Evolutionary conservation across 805 yeast genomes (phyloP), one percentile per base, ranked within the genome.

Genomic region (Wickerhamomyces bovis): DNA sequence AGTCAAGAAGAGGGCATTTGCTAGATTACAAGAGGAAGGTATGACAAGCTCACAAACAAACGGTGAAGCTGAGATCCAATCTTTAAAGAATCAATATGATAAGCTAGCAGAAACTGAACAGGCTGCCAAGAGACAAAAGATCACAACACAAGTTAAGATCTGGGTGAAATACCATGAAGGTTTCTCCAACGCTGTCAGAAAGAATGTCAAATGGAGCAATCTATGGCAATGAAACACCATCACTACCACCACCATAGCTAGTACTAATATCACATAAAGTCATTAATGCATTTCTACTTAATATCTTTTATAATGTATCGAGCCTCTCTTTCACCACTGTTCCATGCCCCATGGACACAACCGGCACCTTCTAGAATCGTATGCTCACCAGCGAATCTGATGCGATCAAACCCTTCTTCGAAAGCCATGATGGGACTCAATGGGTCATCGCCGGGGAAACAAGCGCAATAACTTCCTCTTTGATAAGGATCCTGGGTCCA

Each of bases 81-180:
- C 45, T 22, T 73, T 78, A 64, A 74, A 69, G 48, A 60, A 52
- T 22, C 77, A 75, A 49, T 77, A 77, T 45, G 65, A 61, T 16
- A 53, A 58, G 55, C 43, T 58, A 2, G 59, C 52, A n/a, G 61
- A 54, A 22, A 45, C 43, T 21, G 60, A 54, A 41, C 64, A 61
- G 30, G 54, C 53, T 22, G 55, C 60, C 28, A 64, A 67, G 58
- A 53, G 42, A 44, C 58, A 44, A 52, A 57, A 49, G 45, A 49
- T 45, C 44, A 67, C 51, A 2, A 43, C 38, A 3, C 41, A 36
- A 38, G 58, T 64, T 26, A 68, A 79, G 55, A 73, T 80, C 41
- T 89, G 97, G 97, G 86, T 89, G n/a, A 88, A 85, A 59, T 89
- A 83, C 60, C 85, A 85, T 52, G 97, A 89, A 65, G 97, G 97